Conservation (phyloP, 2,329 filamentous ascomycete genomes). For the Aaosphaeria pasadenensis region DNA sequence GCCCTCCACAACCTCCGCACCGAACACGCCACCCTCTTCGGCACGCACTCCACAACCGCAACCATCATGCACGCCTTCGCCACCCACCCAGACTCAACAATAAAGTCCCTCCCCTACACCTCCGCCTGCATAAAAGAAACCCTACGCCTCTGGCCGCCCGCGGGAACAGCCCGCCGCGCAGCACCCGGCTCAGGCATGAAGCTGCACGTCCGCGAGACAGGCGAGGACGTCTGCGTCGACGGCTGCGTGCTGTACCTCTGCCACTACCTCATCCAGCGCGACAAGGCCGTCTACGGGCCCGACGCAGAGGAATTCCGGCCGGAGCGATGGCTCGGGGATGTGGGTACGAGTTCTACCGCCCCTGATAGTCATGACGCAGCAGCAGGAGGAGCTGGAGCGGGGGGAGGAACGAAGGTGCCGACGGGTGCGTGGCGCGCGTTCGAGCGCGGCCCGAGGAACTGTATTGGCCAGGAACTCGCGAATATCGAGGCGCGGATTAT, state of each 20-base stretch:
- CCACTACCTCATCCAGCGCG: conserved; percentile 39
- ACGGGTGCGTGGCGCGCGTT: conserved; percentile 54
- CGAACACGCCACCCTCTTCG: conserved; percentile 56
- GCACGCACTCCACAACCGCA: conserved; percentile 39
- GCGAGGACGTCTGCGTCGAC: conserved; percentile 44
- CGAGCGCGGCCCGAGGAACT: conserved; percentile 54
- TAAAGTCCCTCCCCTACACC: conserved; percentile 51
- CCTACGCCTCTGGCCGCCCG: conserved; percentile 54
- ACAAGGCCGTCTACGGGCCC: conserved; percentile 29
- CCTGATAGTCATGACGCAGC: too few relatives aligned
- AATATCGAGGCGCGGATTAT: conserved; percentile 53
- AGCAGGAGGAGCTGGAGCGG: conserved; percentile 10
- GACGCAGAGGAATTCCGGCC: conserved; percentile 31
- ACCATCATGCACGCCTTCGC: conserved; percentile 28
- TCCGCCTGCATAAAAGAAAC: conserved; percentile 54
- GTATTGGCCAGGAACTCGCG: conserved; percentile 58
- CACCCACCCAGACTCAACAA: conserved; percentile 46
- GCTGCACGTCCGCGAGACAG: conserved; percentile 39
- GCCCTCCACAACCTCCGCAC: conserved; percentile 34
- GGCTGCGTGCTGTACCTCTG: conserved; percentile 45
- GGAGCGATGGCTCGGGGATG: conserved; percentile 38
- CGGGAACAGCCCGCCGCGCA: conserved; percentile 39
- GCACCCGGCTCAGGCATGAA: conserved; percentile 37
- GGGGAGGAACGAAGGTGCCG: conserved; percentile 26
- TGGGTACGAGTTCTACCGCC: conserved; percentile 14